These are phyloP conservation scores for Musa balbisiana DNA, from an alignment of 202 grass and related monocot genomes.

Conservation along the genomic window DNA sequence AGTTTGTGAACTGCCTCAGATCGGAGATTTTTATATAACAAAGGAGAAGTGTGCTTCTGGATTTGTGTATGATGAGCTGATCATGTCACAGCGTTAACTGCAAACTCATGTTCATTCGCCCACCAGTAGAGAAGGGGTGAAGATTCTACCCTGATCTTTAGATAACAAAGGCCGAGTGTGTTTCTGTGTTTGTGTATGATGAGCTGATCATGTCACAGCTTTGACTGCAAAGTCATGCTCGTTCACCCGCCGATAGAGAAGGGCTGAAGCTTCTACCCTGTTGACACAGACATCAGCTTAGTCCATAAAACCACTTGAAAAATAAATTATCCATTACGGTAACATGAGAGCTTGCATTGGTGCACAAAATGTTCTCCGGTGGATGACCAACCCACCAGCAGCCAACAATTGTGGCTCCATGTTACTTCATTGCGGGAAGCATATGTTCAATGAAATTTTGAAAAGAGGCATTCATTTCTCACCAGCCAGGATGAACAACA, in stretches of 20 bases:
- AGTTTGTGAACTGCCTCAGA: too few species aligned
- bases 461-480: slow-evolving; percentile 29
- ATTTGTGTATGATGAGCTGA: not conserved
- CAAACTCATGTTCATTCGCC: slow-evolving; percentile 61
- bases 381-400: not conserved
- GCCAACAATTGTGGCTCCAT: not conserved
- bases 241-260: slow-evolving; percentile 67
- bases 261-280: slow-evolving; percentile 97
- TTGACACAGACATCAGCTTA: slow-evolving; percentile 9
- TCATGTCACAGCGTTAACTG: slow-evolving; percentile 35
- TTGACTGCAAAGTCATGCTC: slow-evolving; percentile 69
- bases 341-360: too few species aligned
- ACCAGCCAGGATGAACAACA: slow-evolving; percentile 92
- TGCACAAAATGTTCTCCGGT: too few species aligned
- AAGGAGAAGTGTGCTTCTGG: not conserved
- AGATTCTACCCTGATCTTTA: slow-evolving; percentile 70
- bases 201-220: slow-evolving; percentile 9
- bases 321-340: not conserved
- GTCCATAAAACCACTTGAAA: not conserved
- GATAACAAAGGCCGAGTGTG: not conserved
- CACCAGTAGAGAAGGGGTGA: slow-evolving; percentile 79
- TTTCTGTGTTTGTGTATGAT: not conserved
- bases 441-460: not conserved
- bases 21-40: not conserved
- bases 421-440: not conserved